Conservation (phyloP, 495 filamentous ascomycete species). For the Echria macrotheca region DNA sequence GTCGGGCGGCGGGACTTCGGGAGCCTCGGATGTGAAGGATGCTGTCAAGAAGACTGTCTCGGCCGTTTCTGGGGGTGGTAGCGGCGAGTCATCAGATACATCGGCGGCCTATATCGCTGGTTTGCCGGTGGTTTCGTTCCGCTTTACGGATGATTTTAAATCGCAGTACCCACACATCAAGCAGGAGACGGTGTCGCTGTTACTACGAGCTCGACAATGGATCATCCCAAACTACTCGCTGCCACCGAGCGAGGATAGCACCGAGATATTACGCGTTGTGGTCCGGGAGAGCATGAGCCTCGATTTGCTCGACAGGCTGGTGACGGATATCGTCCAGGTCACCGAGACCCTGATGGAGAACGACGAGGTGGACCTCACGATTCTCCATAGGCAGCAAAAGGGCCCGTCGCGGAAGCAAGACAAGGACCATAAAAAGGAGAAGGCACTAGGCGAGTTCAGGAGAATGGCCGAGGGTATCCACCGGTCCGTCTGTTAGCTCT, state of each 20-base stretch:
- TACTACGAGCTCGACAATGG: constrained; percentile 65
- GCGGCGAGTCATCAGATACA: constrained; percentile 41
- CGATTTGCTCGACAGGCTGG: constrained; percentile 59
- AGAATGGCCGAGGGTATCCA: constrained; percentile 57
- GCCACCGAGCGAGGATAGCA: constrained; percentile 57
- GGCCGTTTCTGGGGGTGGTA: background rate
- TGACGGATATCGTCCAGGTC: constrained; percentile 50
- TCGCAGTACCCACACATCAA: constrained; percentile 58
- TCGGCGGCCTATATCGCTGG: constrained; percentile 61
- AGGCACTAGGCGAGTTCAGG: constrained; percentile 22
- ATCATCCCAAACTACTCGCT: constrained; percentile 73
- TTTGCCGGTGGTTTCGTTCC: constrained; percentile 67
- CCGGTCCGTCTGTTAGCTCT: constrained; percentile 48
- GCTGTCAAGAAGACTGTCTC: constrained; percentile 29
- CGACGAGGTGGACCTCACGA: constrained; percentile 43
- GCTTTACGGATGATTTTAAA: constrained; percentile 58
- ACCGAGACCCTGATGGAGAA: constrained; percentile 53
- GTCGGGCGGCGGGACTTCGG: constrained; percentile 5
- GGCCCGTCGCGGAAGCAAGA: constrained; percentile 20
- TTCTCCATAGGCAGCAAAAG: constrained; percentile 32
- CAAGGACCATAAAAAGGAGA: constrained; percentile 19
- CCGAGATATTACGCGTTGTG: constrained; percentile 65
- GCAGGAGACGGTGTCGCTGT: constrained; percentile 59
- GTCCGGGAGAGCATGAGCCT: constrained; percentile 64
- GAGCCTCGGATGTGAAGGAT: constrained; percentile 13